Conservation (phyloP, 371 early-diverging fungal genomes). For the Mortierella sp. region DNA sequence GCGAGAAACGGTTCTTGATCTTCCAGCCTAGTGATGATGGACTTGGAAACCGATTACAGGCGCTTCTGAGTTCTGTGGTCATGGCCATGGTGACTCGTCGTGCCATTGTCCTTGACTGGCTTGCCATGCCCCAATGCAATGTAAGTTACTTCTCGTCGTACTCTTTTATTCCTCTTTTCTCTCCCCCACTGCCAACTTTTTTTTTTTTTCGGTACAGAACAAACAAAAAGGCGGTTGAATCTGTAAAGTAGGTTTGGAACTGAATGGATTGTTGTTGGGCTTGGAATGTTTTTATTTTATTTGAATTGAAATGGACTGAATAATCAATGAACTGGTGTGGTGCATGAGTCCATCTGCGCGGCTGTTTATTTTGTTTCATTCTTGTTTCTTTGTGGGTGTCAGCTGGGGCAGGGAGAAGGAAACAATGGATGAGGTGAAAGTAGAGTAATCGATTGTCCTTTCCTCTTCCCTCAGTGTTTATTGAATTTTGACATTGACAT, state of each 20-base stretch:
- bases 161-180: not conserved
- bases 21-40: constrained; percentile 55
- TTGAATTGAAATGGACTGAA: not conserved
- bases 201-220: not conserved
- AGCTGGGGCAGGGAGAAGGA: not conserved
- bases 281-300: not conserved
- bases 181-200: not conserved
- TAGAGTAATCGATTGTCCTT: too few relatives aligned
- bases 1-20: constrained; percentile 33
- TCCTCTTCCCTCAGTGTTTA: not conserved
- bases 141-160: constrained; percentile 30
- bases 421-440: too few relatives aligned
- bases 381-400: not conserved
- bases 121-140: constrained; percentile 46
- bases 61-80: constrained; percentile 46
- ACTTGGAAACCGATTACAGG: constrained; percentile 48
- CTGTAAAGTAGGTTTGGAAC: not conserved
- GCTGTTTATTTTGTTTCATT: not conserved
- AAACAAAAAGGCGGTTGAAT: not conserved
- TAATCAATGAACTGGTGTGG: not conserved
- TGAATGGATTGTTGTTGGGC: not conserved
- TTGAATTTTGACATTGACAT: not conserved
- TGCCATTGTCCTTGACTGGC: constrained; percentile 52
- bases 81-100: constrained; percentile 47
- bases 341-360: not conserved